Percentiles rank a stretch among this genome's conserved stretches.
These are phyloP conservation scores for Fomitopsis schrenkii DNA, from an alignment of 1,284 basidiomycete genomes.

Conservation along the genomic window DNA sequence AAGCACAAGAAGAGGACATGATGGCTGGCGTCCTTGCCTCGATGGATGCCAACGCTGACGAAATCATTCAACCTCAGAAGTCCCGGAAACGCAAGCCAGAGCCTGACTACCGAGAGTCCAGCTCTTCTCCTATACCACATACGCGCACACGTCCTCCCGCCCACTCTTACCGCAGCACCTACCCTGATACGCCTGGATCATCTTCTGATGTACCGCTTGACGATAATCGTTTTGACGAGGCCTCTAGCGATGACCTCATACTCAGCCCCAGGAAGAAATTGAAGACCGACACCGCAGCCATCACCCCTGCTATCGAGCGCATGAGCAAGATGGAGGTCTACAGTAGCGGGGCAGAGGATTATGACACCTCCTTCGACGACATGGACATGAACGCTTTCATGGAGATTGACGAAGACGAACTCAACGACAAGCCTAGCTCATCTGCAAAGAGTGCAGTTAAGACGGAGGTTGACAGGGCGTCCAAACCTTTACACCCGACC, in stretches of 20 bases:
- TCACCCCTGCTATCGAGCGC: constrained; percentile 51
- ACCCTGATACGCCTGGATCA: constrained; percentile 30
- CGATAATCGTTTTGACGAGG: constrained; percentile 34
- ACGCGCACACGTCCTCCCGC: constrained; percentile 14
- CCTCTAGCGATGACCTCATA: constrained; percentile 51
- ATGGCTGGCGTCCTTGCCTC: constrained; percentile 74
- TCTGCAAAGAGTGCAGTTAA: constrained; percentile 12
- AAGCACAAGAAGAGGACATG: constrained; percentile 81
- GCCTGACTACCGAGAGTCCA: constrained; percentile 33
- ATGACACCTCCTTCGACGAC: constrained; percentile 45
- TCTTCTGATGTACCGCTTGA: constrained; percentile 53
- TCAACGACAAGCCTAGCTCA: constrained; percentile 25
- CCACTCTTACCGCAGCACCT: constrained; percentile 20
- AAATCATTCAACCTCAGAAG: constrained; percentile 26
- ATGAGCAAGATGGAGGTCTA: constrained; percentile 58
- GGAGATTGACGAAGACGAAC: constrained; percentile 33
- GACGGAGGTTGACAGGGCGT: constrained; percentile 20
- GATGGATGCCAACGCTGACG: constrained; percentile 49
- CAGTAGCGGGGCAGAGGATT: constrained; percentile 46
- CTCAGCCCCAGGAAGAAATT: constrained; percentile 70
- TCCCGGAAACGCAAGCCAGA: constrained; percentile 71
- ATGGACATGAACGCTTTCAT: constrained; percentile 57
- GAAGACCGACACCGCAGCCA: constrained; percentile 38
- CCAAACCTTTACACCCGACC: constrained; percentile 23
- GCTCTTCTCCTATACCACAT: constrained; percentile 24